Evolutionary conservation across 306 rosid species (phyloP).

Genomic region (Cyclanthera cordifolia): DNA sequence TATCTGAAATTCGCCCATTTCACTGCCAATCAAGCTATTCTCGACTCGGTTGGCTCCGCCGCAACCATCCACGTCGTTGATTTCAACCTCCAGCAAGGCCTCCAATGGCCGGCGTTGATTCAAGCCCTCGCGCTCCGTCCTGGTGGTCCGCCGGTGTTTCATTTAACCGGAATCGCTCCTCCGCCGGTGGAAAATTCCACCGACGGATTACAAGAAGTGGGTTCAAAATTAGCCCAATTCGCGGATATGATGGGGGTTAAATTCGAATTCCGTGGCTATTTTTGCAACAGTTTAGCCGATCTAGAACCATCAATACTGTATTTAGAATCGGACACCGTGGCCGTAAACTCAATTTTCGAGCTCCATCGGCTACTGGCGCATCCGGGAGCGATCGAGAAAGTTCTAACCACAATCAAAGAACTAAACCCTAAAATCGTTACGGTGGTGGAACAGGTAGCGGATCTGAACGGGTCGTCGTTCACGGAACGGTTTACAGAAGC

Average conservation of each 20-base stretch:
- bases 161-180: conserved; percentile 72
- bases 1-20: conserved; percentile 86
- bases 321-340: conserved; percentile 45
- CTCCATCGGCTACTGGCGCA: conserved; percentile 52
- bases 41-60: conserved; percentile 51
- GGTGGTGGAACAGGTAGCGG: conserved; percentile 68
- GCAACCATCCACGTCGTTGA: conserved; percentile 67
- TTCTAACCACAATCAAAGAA: conserved; percentile 32
- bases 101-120: conserved; percentile 90
- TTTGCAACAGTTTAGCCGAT: conserved; percentile 51
- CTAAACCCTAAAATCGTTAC: conserved; percentile 54
- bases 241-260: conserved; percentile 50
- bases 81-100: conserved; percentile 67
- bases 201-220: conserved; percentile 63
- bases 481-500: conserved; percentile 76
- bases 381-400: conserved; percentile 50
- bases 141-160: conserved; percentile 67
- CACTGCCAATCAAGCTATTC: conserved; percentile 84
- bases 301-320: conserved; percentile 50
- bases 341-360: conserved; percentile 65
- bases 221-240: conserved; percentile 53
- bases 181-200: conserved; percentile 47
- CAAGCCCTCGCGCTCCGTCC: conserved; percentile 68
- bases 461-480: conserved; percentile 56
- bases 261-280: conserved; percentile 66